Percentiles rank a stretch among this genome's conserved stretches.
Conservation (phyloP, 768 basidiomycete species). For the Podaxis mareebaensis region DNA sequence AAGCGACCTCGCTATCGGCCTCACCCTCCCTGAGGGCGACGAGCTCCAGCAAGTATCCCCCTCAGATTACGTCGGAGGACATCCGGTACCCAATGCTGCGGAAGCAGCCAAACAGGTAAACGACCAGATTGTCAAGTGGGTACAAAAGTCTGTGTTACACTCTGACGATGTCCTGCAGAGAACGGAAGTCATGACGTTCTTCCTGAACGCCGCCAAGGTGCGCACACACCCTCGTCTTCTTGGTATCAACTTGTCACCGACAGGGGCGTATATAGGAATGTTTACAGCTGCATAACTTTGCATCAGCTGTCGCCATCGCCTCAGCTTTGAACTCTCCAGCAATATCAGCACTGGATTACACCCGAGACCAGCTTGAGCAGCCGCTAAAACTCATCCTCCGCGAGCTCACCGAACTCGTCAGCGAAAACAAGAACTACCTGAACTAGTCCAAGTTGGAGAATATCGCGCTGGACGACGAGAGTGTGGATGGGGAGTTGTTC, state of each 20-base stretch:
- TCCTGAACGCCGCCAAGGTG: conserved; percentile 42
- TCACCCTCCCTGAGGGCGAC: conserved; percentile 45
- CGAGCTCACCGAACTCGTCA: conserved; percentile 34
- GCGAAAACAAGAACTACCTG: conserved; percentile 34
- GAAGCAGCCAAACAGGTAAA: conserved; percentile 31
- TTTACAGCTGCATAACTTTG: conserved; percentile 42
- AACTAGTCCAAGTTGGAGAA: conserved; percentile 38
- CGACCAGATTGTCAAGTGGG: conserved; percentile 41
- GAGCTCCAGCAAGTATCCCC: conserved; percentile 37
- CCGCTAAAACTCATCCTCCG: conserved; percentile 30
- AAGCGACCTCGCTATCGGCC: conserved; percentile 41
- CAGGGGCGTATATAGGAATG: conserved; percentile 38
- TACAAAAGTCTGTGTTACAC: conserved; percentile 40
- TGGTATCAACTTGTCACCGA: neutral
- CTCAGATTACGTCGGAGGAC: conserved; percentile 38
- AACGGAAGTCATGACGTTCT: conserved; percentile 42
- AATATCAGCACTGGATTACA: conserved; percentile 34
- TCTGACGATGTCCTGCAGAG: conserved; percentile 37
- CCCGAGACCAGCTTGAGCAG: conserved; percentile 20
- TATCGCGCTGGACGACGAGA: conserved; percentile 24
- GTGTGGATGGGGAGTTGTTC: conserved; percentile 35
- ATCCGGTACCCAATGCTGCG: conserved; percentile 32
- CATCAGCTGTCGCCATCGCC: conserved; percentile 43
- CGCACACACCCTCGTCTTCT: conserved; percentile 14
- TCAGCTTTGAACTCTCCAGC: conserved; percentile 41